Evolutionary conservation across 2,329 filamentous ascomycete genomes (phyloP).

Genomic region (Ascochyta koolunga): DNA sequence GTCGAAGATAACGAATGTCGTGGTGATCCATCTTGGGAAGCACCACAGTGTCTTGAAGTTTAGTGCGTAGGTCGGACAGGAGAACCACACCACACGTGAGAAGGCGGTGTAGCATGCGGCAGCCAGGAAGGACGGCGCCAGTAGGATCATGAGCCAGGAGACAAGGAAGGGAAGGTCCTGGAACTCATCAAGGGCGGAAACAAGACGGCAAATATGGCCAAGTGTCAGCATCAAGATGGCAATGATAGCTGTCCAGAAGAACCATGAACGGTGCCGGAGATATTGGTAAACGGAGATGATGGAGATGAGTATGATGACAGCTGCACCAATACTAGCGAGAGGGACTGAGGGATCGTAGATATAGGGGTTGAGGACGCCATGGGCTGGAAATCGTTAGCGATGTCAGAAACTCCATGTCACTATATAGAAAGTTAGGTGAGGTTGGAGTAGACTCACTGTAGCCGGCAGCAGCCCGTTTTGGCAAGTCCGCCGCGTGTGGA

Average conservation of each 20-base stretch:
- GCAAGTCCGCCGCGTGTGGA: slow-evolving; percentile 23
- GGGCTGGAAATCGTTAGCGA: slow-evolving; percentile 16
- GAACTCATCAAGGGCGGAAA: slow-evolving; percentile 47
- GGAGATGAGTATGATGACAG: slow-evolving; percentile 49
- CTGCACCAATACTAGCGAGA: slow-evolving; percentile 52
- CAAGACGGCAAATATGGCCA: slow-evolving; percentile 59
- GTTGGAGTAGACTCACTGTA: slow-evolving; percentile 27
- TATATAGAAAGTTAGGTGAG: not conserved
- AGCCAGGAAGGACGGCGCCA: slow-evolving; percentile 58
- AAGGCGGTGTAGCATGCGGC: slow-evolving; percentile 59
- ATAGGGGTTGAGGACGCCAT: slow-evolving; percentile 49
- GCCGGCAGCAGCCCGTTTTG: slow-evolving; percentile 28
- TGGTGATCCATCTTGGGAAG: slow-evolving; percentile 53
- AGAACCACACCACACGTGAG: slow-evolving; percentile 54
- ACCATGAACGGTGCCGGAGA: slow-evolving; percentile 44
- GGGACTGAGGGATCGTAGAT: slow-evolving; percentile 56
- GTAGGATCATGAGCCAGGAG: slow-evolving; percentile 54
- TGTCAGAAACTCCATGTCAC: not conserved
- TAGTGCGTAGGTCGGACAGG: slow-evolving; percentile 45
- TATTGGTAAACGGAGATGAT: slow-evolving; percentile 41
- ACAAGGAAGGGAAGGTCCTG: slow-evolving; percentile 47
- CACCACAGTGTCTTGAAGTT: slow-evolving; percentile 53
- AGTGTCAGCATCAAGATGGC: slow-evolving; percentile 54
- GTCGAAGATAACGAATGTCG: slow-evolving; percentile 57
- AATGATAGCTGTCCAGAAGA: slow-evolving; percentile 45